Evolutionary conservation across 1,139 yeast species (phyloP).

Genomic region (Debaryomyces subglobosus): DNA sequence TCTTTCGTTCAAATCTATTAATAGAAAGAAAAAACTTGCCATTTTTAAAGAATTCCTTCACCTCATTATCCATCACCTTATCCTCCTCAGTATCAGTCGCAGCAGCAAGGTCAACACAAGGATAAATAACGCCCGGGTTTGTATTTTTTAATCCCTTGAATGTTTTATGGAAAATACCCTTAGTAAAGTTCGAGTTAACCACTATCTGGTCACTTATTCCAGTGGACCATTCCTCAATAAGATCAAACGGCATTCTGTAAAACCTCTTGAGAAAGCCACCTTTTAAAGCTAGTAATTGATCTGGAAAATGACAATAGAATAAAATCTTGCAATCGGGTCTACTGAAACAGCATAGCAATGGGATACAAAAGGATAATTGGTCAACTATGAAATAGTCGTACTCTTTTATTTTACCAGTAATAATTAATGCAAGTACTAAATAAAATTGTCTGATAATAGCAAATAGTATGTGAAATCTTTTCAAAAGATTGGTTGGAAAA

Average conservation of each 20-base stretch:
- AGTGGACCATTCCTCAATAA: constrained; percentile 79
- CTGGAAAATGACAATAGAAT: constrained; percentile 97
- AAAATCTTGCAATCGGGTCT: constrained; percentile 50
- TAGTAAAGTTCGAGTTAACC: constrained; percentile 87
- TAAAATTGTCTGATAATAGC: constrained; percentile 84
- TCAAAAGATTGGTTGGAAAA: constrained; percentile 69
- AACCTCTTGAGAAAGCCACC: constrained; percentile 56
- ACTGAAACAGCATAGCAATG: constrained; percentile 61
- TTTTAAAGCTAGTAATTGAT: constrained; percentile 71
- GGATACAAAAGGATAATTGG: constrained; percentile 85
- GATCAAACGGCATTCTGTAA: constrained; percentile 83
- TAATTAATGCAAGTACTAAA: constrained; percentile 53
- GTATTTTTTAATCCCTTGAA: constrained; percentile 48
- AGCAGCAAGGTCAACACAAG: constrained; percentile 66
- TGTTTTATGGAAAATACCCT: constrained; percentile 63
- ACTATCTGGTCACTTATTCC: constrained; percentile 75
- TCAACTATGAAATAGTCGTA: constrained; percentile 83
- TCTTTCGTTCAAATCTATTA: constrained; percentile 87
- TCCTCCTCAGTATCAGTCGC: constrained; percentile 21
- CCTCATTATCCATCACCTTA: constrained; percentile 28
- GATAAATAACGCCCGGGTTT: constrained; percentile 78
- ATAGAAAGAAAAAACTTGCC: constrained; percentile 64
- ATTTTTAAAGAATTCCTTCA: constrained; percentile 31
- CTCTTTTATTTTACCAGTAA: constrained; percentile 47
- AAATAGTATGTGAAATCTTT: constrained; percentile 75